A percentile compares a stretch with the other conserved stretches of the same genome.
These are phyloP conservation scores for Penicillium sp. DNA, from an alignment of 2,329 filamentous ascomycete species.

Conservation along the genomic window DNA sequence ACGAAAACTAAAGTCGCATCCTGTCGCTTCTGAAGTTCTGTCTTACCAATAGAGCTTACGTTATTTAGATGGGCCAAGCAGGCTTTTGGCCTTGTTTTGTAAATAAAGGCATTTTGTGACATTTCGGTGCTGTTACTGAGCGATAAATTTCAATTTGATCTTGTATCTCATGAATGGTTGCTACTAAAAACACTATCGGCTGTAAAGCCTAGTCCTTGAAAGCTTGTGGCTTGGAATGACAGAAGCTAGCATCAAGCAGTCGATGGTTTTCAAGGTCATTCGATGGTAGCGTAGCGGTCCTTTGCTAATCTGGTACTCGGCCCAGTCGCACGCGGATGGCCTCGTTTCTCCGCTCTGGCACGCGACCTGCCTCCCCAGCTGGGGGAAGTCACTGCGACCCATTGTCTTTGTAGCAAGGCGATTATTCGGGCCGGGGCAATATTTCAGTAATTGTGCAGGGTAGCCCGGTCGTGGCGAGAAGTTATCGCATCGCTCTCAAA, in stretches of 20 bases:
- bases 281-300: neutral
- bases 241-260: neutral
- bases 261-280: neutral
- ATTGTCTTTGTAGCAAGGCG: neutral
- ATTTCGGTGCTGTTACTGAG: neutral
- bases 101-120: neutral
- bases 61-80: neutral
- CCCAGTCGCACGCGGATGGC: neutral
- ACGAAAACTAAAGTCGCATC: conserved; percentile 30
- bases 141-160: neutral
- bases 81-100: neutral
- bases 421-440: neutral
- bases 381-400: neutral
- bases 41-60: neutral
- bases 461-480: neutral
- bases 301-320: neutral
- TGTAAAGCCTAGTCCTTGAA: neutral
- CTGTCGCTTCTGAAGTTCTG: neutral
- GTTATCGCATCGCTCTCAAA: neutral
- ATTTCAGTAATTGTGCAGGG: neutral
- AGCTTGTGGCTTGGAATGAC: neutral
- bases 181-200: neutral
- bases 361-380: neutral
- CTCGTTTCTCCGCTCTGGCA: neutral
- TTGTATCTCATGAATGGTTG: neutral